Conservation (phyloP, 495 filamentous ascomycete genomes). For the Xylaria acuta region DNA sequence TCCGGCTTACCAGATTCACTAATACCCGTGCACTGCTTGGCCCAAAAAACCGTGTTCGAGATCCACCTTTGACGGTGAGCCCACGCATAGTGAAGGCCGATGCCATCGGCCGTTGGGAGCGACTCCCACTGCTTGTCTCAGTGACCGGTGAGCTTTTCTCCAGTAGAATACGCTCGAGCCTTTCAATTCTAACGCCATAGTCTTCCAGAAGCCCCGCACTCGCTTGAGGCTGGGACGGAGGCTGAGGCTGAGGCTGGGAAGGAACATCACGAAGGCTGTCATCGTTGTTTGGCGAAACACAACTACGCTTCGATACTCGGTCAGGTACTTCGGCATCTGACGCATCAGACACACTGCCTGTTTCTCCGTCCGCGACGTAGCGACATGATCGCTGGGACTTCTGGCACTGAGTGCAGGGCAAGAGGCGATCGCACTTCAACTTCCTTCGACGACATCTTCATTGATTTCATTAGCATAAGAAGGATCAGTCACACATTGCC, state of each 20-base stretch:
- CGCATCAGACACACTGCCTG: conserved; percentile 40
- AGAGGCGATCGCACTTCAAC: conserved; percentile 63
- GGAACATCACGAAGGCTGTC: conserved; percentile 21
- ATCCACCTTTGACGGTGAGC: conserved; percentile 41
- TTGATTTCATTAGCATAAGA: background rate
- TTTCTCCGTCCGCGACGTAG: conserved; percentile 44
- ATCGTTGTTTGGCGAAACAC: conserved; percentile 29
- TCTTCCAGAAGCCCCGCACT: conserved; percentile 40
- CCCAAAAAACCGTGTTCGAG: conserved; percentile 43
- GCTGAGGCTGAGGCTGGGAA: conserved; percentile 12
- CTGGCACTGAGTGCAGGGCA: conserved; percentile 64
- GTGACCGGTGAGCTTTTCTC: conserved; percentile 34
- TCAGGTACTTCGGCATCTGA: conserved; percentile 44
- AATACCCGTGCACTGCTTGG: conserved; percentile 42
- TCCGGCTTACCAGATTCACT: conserved; percentile 44
- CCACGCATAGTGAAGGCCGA: conserved; percentile 42
- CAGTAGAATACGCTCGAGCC: conserved; percentile 41
- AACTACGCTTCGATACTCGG: conserved; percentile 41
- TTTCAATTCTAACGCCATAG: conserved; percentile 41
- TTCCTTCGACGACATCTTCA: conserved; percentile 61
- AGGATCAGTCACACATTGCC: background rate
- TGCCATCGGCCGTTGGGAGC: conserved; percentile 32
- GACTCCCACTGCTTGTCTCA: conserved; percentile 25
- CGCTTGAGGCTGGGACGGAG: background rate
- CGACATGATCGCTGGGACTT: conserved; percentile 51